Percentiles rank a stretch among this genome's conserved stretches.
Conservation (phyloP, 306 rosid species). For the Casuarina glauca region DNA sequence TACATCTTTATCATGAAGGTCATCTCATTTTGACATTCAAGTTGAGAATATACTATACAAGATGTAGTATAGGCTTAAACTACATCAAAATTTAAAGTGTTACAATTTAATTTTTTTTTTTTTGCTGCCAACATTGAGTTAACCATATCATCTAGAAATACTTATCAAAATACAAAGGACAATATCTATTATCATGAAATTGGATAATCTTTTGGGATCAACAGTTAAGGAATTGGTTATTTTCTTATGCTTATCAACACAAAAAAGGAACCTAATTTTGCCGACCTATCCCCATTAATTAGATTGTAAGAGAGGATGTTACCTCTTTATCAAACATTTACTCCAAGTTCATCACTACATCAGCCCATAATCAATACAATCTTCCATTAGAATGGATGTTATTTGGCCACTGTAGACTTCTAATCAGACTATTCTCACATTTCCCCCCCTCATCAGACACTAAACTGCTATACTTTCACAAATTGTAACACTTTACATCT, state of each 20-base stretch:
- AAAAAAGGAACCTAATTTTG: not conserved
- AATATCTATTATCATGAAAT: not conserved
- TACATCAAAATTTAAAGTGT: too few relatives aligned
- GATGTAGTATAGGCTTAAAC: too few relatives aligned
- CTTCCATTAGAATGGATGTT: constrained; percentile 13
- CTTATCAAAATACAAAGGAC: not conserved
- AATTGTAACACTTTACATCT: constrained; percentile 27
- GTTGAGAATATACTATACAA: too few relatives aligned
- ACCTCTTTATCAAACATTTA: constrained; percentile 4
- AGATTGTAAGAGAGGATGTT: not conserved
- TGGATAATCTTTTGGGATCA: not conserved
- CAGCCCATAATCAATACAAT: constrained; percentile 15
- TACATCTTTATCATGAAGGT: too few relatives aligned
- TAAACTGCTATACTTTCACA: not conserved
- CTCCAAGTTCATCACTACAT: constrained; percentile 9
- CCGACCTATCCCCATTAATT: not conserved
- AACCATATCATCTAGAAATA: not conserved
- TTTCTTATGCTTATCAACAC: constrained; percentile 5
- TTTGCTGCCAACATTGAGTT: too few relatives aligned
- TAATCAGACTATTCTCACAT: constrained; percentile 17
- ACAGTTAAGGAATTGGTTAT: not conserved
- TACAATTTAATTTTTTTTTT: too few relatives aligned
- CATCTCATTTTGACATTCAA: too few relatives aligned
- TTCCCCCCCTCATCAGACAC: constrained; percentile 6
- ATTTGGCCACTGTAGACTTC: constrained; percentile 6